phyloP scores from a whole-genome alignment of 2,329 filamentous ascomycete species.

The Saccharata proteae region DNA sequence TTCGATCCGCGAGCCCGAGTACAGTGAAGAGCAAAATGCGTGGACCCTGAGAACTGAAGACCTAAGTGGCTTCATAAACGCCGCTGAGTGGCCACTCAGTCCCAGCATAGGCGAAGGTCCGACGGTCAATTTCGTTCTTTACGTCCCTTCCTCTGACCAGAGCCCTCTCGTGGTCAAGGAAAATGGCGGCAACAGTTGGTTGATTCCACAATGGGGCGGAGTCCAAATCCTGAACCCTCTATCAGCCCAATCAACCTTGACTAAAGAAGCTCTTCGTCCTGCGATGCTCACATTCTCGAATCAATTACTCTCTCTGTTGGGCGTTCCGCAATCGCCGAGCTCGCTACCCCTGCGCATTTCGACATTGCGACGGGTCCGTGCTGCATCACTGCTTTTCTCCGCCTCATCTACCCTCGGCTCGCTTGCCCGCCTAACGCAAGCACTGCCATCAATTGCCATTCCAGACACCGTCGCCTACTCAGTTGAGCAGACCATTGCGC shows the following conservation, averaged over 20 bases:
- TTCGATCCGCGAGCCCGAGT: constrained; percentile 46
- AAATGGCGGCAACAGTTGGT: constrained; percentile 62
- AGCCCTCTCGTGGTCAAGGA: constrained; percentile 48
- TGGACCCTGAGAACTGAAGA: constrained; percentile 71
- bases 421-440: constrained; percentile 70
- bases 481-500: constrained; percentile 65
- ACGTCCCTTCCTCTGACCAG: constrained; percentile 60
- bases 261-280: constrained; percentile 55
- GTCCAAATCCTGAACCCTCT: constrained; percentile 55
- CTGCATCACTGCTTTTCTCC: constrained; percentile 72
- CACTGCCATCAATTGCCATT: constrained; percentile 82
- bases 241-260: constrained; percentile 34
- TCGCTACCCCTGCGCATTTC: constrained; percentile 78
- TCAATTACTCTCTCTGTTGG: constrained; percentile 78
- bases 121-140: constrained; percentile 92
- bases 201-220: constrained; percentile 92
- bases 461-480: constrained; percentile 76
- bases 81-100: constrained; percentile 91
- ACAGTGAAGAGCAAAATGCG: constrained; percentile 41
- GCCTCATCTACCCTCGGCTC: constrained; percentile 92
- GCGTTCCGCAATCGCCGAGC: constrained; percentile 62
- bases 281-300: constrained; percentile 83
- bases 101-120: constrained; percentile 88
- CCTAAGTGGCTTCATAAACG: constrained; percentile 89
- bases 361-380: constrained; percentile 72